Base-by-base conservation (phyloP, 176 grass and related monocot genomes). In the Juncus inflexus region DNA sequence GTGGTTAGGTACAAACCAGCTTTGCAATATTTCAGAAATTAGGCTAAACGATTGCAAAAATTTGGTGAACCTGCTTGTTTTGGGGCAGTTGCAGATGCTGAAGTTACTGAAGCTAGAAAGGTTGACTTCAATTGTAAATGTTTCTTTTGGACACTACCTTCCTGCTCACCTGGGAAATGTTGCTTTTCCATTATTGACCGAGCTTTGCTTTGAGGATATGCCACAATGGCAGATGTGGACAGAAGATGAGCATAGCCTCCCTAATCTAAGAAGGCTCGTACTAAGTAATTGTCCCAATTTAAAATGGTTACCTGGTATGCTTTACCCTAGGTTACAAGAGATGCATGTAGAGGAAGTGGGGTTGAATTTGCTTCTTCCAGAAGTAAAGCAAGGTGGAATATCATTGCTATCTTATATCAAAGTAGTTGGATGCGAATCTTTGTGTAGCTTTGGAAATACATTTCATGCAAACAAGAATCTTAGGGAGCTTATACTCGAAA, bases 251-350 rank as follows among this genome's bases (percentile, higher is more conserved):
- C 10, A 1, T 5, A 52, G 12, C 3, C 64, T 75, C 40, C 58
- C 35, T 11, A 52, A 37, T 49, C 54, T 75, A 13, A 19, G 12
- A 12, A 1, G 8, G 9, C 28, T 75, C 14, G 37, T 11, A 39
- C 16, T 75, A 2, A 36, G 3, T 3, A 8, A 65, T 65, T 75
- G 60, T 52, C 72, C 60, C 60, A 64, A 75, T 15, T 62, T 75
- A 39, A 52, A 7, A 19, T 19, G 15, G 42, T 35, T 75, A 39
- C 42, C 72, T 51, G 42, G 28, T 39, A 41, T 75, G 37, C 14
- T 6, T 42, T 28, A 50, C 8, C 36, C 42, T 36, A 39, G 11
- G 4, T 52, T 64, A 43, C 4, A 61, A 64, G 50, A 64, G 19
- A 61, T 61, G 15, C 63, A 53, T n/a, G 9, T 75, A 64, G 7